A percentile compares a stretch with the other conserved stretches of the same genome.
Evolutionary conservation across 2,329 filamentous ascomycete genomes (phyloP).

Genomic region (Capronia americana): DNA sequence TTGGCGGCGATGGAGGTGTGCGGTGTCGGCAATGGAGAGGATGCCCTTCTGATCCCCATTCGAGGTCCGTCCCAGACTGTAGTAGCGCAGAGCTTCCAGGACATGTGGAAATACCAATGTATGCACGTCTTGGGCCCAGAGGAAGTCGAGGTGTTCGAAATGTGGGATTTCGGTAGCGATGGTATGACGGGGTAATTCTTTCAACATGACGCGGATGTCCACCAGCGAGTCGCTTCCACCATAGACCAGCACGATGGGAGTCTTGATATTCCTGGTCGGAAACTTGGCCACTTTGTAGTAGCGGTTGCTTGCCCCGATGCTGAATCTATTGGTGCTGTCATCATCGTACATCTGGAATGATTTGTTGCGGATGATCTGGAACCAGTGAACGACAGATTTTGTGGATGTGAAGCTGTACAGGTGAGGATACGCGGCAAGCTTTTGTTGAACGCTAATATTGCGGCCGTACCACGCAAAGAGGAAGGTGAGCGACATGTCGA

Average conservation of each 20-base stretch:
- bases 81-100: slow-evolving; percentile 82
- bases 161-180: slow-evolving; percentile 85
- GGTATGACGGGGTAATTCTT: slow-evolving; percentile 83
- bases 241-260: slow-evolving; percentile 90
- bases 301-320: slow-evolving; percentile 72
- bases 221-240: slow-evolving; percentile 93
- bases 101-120: slow-evolving; percentile 87
- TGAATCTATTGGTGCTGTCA: slow-evolving; percentile 79
- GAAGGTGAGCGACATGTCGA: slow-evolving; percentile 80
- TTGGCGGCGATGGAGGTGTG: slow-evolving; percentile 32
- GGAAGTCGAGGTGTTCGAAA: slow-evolving; percentile 95
- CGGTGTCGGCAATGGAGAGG: slow-evolving; percentile 36
- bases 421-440: slow-evolving; percentile 93
- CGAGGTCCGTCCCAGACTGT: slow-evolving; percentile 43
- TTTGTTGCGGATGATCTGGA: slow-evolving; percentile 96
- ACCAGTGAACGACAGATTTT: slow-evolving; percentile 98
- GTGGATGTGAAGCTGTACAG: slow-evolving; percentile 96
- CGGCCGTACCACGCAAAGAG: slow-evolving; percentile 87
- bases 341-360: slow-evolving; percentile 99
- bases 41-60: slow-evolving; percentile 33
- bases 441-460: slow-evolving; percentile 86
- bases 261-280: slow-evolving; percentile 95
- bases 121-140: slow-evolving; percentile 89
- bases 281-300: slow-evolving; percentile 98
- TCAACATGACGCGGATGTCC: slow-evolving; percentile 90